Evolutionary conservation across 805 yeast species (phyloP), one percentile per base, ranked within the genome.

Genomic region (Brettanomyces custersianus): DNA sequence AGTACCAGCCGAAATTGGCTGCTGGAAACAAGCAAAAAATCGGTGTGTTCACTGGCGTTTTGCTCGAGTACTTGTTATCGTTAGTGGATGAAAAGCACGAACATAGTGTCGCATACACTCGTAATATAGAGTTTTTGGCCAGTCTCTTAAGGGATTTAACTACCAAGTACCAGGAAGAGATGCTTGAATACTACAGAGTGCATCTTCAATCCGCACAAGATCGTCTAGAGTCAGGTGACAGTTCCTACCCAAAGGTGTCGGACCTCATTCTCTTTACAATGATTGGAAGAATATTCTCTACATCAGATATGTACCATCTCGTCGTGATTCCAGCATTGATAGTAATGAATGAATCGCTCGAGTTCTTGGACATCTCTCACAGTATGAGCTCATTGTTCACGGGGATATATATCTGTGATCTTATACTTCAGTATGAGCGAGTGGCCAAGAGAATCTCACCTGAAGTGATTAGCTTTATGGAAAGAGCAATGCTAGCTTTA

Each of bases 291-390:
- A 54, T 87, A 4, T 92, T 82, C 52, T 88, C 98, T 0, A 86
- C 96, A 1, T 92, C 98, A 0, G 99, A 92, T 64, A 88, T 86
- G 53, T 90, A 83, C 59, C 98, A 92, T 64, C 66, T 87, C 40
- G 81, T 92, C 9, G 88, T 79, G 4, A 88, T 96, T 0, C 95
- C 96, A 4, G 70, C 90, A 2, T 62, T 74, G 21, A 70, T 92
- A 23, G 59, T 85, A 27, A 74, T 86, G 65, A 72, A 80, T 33
- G 90, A 85, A 55, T 64, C 74, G 11, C 60, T 90, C 37, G 76
- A 78, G 36, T 74, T 71, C 45, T 47, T 72, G 16, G 66, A 67
- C 29, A 49, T 52, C 4, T 52, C 54, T 4, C 44, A 43, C 23
- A 33, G 44, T 19, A 20, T 34, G 11, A 40, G 43, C 13, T 51